Evolutionary conservation across 306 rosid genomes (phyloP), one percentile per base, ranked within the genome.

Genomic region (Fragaria ananassa): DNA sequence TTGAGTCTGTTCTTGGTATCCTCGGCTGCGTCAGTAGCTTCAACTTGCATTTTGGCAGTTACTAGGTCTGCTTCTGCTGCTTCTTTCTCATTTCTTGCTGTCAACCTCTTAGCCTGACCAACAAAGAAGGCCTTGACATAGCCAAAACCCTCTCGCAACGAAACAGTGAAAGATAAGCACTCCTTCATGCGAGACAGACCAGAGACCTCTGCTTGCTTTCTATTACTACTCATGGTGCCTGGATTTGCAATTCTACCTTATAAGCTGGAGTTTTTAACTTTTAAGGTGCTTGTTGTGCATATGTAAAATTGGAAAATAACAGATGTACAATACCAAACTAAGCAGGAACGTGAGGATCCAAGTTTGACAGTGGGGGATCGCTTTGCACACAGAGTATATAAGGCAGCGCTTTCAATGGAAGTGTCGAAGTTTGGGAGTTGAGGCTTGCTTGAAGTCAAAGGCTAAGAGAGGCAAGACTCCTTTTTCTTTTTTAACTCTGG

Each of bases 351-450:
- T 14, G 96, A 91, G 80, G 89, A 91, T 82, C 91, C 93, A 72
- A 85, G 90, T 18, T 81, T 89, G 90, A 91, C 93, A 49, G 96
- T 87, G 71, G 87, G 96, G 93, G 96, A 88, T 73, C 93, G 96
- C 64, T 91, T 87, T 82, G 93, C 96, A 69, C 96, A 88, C 83
- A 88, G 93, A 88, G 79, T 88, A 91, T 82, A 87, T 88, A 45
- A 87, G 93, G 82, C 34, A 31, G 4, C 4, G 34, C 91, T 91
- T 76, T 91, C 96, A 72, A 88, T 91, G 96, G 93, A 68, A 91
- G 96, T 79, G 91, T 90, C 57, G 96, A 91, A 85, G 93, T 88
- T 70, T 91, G 96, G 96, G 93, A 88, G 34, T 31, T 31, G 34
- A 31, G 34, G 34, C 34, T 31, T 31, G 34, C 34, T 31, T 31